Conservation (phyloP, 805 yeast genomes). For the Barnettozyma wickerhamii region DNA sequence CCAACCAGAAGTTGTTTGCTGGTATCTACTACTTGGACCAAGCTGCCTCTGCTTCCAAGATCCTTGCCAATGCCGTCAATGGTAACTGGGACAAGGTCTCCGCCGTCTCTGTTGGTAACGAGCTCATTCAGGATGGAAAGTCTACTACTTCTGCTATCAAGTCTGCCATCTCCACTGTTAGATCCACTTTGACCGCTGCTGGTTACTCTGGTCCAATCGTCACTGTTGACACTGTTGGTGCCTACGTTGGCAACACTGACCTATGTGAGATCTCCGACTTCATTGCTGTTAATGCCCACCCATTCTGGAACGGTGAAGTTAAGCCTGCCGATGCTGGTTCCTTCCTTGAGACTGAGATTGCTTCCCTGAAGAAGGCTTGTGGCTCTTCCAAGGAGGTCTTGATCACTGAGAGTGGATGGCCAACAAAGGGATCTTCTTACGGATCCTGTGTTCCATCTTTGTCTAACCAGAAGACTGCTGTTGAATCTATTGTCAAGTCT, state of each 20-base stretch:
- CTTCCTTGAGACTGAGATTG: conserved; percentile 46
- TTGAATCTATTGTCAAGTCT: conserved; percentile 42
- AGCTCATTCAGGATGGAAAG: conserved; percentile 51
- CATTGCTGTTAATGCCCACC: conserved; percentile 64
- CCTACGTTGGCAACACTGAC: conserved; percentile 47
- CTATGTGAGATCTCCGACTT: conserved; percentile 57
- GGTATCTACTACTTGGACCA: conserved; percentile 53
- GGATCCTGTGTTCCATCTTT: conserved; percentile 54
- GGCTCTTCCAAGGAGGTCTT: conserved; percentile 42
- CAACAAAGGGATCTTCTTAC: conserved; percentile 51
- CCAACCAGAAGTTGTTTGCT: conserved; percentile 49
- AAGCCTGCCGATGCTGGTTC: conserved; percentile 49
- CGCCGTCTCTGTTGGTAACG: conserved; percentile 62
- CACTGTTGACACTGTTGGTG: conserved; percentile 61
- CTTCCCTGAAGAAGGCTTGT: conserved; percentile 40
- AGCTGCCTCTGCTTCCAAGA: conserved; percentile 37
- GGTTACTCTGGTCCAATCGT: conserved; percentile 55
- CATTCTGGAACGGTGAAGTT: conserved; percentile 57
- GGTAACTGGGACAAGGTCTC: conserved; percentile 55
- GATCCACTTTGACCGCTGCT: conserved; percentile 39
- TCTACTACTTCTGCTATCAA: conserved; percentile 43
- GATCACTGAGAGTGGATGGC: conserved; percentile 70
- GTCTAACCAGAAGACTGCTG: conserved; percentile 47
- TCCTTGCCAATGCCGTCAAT: conserved; percentile 41
- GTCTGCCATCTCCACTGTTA: conserved; percentile 43